Conservation (phyloP, 148 eudicot genomes). For the Cornus kousa region DNA sequence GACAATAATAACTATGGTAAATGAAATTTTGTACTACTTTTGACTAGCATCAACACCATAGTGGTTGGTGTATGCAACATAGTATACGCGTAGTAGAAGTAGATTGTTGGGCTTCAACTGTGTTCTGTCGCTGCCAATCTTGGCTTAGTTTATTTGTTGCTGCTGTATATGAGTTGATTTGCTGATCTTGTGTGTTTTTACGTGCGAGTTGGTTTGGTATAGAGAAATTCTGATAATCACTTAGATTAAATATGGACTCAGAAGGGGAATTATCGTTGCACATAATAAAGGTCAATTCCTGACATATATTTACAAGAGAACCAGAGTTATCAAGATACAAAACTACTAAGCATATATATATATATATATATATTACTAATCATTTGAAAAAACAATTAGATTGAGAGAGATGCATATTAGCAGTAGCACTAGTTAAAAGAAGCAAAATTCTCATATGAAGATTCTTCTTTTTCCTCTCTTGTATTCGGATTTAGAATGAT, state of each 20-base stretch:
- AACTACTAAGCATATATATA: background rate
- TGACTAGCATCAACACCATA: background rate
- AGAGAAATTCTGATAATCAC: too few relatives aligned
- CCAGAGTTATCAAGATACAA: background rate
- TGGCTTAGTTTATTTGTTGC: too few relatives aligned
- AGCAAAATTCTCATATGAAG: conserved; percentile 7
- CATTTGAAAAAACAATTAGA: conserved; percentile 11
- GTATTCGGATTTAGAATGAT: conserved; percentile 30
- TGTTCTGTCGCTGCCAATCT: too few relatives aligned
- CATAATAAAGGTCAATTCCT: background rate
- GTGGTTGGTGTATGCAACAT: background rate
- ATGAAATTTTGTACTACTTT: background rate
- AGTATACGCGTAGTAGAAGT: background rate
- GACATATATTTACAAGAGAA: background rate
- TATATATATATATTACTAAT: background rate
- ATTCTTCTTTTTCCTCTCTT: background rate
- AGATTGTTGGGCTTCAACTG: too few relatives aligned
- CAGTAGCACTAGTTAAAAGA: conserved; percentile 14
- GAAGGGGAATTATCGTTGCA: background rate
- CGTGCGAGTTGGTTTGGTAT: too few relatives aligned
- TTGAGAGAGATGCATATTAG: background rate
- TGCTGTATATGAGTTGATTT: too few relatives aligned
- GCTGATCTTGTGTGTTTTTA: too few relatives aligned
- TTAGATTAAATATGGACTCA: background rate
- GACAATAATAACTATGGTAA: background rate